phyloP scores from a whole-genome alignment of 2,329 filamentous ascomycete species.

The Talaromyces sp. region DNA sequence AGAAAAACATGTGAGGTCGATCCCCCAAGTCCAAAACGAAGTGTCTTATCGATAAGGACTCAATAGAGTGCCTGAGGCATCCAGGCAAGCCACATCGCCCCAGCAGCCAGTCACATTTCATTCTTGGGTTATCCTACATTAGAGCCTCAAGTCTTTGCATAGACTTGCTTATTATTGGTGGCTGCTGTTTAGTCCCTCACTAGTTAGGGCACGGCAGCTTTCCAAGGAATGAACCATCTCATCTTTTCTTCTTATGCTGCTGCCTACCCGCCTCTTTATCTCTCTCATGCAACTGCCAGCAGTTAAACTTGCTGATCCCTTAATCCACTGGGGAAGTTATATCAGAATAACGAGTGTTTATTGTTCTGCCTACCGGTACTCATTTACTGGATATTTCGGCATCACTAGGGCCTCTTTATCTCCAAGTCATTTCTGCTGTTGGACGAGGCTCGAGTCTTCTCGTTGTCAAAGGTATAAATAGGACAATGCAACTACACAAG shows the following conservation, averaged over 20 bases:
- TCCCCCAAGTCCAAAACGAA: not conserved
- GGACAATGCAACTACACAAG: too few relatives aligned
- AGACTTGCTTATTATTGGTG: too few relatives aligned
- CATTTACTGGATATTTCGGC: too few relatives aligned
- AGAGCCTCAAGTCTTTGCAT: not conserved
- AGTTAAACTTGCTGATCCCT: not conserved
- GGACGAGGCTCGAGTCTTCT: not conserved
- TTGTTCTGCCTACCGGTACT: conserved; percentile 12
- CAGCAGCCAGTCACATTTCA: not conserved
- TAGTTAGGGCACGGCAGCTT: too few relatives aligned
- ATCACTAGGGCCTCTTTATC: too few relatives aligned
- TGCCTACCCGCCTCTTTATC: not conserved
- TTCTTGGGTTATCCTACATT: not conserved
- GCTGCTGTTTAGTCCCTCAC: too few relatives aligned
- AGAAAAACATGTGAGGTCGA: not conserved
- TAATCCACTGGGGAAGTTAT: not conserved
- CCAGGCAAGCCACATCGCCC: not conserved
- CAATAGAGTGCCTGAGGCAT: not conserved
- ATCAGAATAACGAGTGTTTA: not conserved
- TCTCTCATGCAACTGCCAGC: not conserved
- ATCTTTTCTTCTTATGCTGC: not conserved
- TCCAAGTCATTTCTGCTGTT: too few relatives aligned
- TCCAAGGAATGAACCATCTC: too few relatives aligned
- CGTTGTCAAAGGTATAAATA: too few relatives aligned
- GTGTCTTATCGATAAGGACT: not conserved